Base-by-base conservation (phyloP, 1,284 basidiomycete genomes). In the Cutaneotrichosporon sp. region DNA sequence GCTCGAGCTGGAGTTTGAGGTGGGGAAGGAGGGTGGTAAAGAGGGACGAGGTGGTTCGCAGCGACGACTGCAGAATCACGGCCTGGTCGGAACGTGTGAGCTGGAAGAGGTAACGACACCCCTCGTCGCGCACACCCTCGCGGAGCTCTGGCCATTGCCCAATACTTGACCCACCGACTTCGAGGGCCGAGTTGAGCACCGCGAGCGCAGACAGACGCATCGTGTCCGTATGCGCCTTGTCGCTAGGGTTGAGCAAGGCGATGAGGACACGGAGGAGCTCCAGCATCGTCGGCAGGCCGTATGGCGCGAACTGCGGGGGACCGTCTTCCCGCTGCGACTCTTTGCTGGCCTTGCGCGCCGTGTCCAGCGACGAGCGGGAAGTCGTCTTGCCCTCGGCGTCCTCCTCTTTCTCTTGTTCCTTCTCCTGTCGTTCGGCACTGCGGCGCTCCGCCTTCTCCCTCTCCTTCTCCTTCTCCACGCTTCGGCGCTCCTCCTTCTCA, bases 1-100 rank as follows among this genome's bases (percentile, higher is more conserved):
- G 86, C 76, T 99, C 97, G 74, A 94, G 90, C 76, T 99, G 97
- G n/a, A 96, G 84, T 81, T 98, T 99, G 61, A 99, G 84, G 72
- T 94, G 86, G 57, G 85, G 85, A 6, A 90, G 86, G 87, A 96
- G 90, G 4, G 91, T 91, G 68, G 93, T 89, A 73, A 98, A 90
- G 69, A 98, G 85, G 5, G 91, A 91, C 5, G 90, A 88, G 64
- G 94, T 91, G 0, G 91, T 89, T 31, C 96, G 89, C 46, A 99
- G 83, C 34, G 92, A 86, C 61, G 87, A 84, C 47, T 91, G 88
- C 11, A 98, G 85, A 50, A 99, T 86, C 53, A 85, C 84, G 2
- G 87, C 85, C 65, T 92, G 91, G 70, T 97, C 94, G 6, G 92
- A 92, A 47, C 93, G 87, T 10, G 92, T 93, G 18, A 97, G 86